These are phyloP conservation scores for Xylaria sp. DNA, from an alignment of 2,329 filamentous ascomycete species.

Conservation along the genomic window DNA sequence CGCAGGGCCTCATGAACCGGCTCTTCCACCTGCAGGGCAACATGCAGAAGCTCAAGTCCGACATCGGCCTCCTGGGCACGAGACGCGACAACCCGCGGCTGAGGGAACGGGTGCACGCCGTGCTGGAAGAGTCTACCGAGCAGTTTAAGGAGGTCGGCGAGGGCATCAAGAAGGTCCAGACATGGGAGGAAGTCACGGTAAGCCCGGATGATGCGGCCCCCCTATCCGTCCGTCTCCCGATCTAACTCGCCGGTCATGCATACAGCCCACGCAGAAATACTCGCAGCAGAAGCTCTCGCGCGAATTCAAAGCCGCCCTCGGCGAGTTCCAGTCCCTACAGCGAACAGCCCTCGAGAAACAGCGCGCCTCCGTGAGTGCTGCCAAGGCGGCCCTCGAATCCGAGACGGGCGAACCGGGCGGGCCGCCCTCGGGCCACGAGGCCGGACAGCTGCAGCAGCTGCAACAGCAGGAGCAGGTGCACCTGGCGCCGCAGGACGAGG, in stretches of 20 bases:
- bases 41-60: conserved; percentile 80
- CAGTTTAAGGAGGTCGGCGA: conserved; percentile 92
- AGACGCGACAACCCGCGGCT: conserved; percentile 89
- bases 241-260: conserved; percentile 6
- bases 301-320: conserved; percentile 86
- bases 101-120: conserved; percentile 84
- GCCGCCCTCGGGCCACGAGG: conserved; percentile 30
- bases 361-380: conserved; percentile 80
- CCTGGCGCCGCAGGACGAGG: conserved; percentile 87
- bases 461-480: conserved; percentile 75
- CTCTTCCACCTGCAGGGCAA: conserved; percentile 88
- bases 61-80: conserved; percentile 84
- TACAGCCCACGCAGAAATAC: conserved; percentile 89
- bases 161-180: conserved; percentile 87
- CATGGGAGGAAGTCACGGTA: conserved; percentile 83
- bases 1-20: conserved; percentile 81
- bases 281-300: conserved; percentile 93
- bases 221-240: neutral
- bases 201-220: conserved; percentile 33
- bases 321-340: conserved; percentile 92
- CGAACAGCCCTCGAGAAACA: conserved; percentile 90
- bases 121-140: conserved; percentile 82
- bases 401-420: conserved; percentile 37
- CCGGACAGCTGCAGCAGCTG: conserved; percentile 55
- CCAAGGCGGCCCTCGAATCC: conserved; percentile 75